These are phyloP conservation scores for Trichoderma semiorbis DNA, from an alignment of 2,329 filamentous ascomycete species.

Conservation along the genomic window DNA sequence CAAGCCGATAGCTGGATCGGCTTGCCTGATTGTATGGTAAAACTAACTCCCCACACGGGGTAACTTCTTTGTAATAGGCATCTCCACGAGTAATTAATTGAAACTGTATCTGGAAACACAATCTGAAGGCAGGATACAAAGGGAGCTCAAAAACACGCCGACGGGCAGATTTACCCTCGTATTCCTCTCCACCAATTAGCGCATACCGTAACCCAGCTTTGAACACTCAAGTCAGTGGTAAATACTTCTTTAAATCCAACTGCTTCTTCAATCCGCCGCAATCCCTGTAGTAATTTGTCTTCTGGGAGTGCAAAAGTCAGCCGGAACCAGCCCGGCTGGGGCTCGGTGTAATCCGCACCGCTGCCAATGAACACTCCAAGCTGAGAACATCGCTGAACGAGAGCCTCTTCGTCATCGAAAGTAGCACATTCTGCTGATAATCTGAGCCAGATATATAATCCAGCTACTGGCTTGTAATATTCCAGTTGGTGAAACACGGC, in stretches of 20 bases:
- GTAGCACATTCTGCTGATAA: neutral
- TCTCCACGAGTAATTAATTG: neutral
- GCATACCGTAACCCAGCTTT: neutral
- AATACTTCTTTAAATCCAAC: neutral
- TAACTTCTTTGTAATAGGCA: neutral
- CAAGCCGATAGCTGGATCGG: slow-evolving; percentile 17
- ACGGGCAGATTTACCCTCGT: neutral
- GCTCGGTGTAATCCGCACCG: slow-evolving; percentile 12
- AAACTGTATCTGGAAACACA: neutral
- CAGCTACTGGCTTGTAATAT: slow-evolving; percentile 15
- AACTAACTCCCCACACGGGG: neutral
- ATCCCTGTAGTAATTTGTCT: neutral
- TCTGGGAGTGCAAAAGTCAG: slow-evolving; percentile 11
- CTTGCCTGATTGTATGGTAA: neutral
- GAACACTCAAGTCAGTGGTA: neutral
- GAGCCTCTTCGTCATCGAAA: slow-evolving; percentile 4
- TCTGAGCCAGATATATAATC: slow-evolving; percentile 13
- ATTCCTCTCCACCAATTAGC: neutral
- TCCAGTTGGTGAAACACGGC: slow-evolving; percentile 11
- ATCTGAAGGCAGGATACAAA: neutral
- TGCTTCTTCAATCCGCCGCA: slow-evolving; percentile 10
- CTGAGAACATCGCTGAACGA: neutral
- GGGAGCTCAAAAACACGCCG: neutral
- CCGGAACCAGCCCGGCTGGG: slow-evolving; percentile 14
- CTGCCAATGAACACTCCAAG: slow-evolving; percentile 3